A percentile compares a stretch with the other conserved stretches of the same genome.
These are phyloP conservation scores for Polygonum maritimum DNA, from an alignment of 148 eudicot species.

Conservation along the genomic window DNA sequence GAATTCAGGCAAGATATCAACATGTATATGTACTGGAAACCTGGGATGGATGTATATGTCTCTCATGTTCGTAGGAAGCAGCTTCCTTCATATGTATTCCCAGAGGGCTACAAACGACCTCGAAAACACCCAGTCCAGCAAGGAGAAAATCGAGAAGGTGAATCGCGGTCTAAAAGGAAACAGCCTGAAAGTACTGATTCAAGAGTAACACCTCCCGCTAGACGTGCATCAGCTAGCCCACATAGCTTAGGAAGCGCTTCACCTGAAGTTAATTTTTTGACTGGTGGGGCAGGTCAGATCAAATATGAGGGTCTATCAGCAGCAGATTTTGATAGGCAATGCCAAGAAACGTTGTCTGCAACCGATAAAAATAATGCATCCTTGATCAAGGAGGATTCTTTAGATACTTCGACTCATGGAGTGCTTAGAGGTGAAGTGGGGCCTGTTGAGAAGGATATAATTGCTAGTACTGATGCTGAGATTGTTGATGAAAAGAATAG, in stretches of 20 bases:
- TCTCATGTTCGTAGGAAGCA: constrained; percentile 38
- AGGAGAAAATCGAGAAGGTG: constrained; percentile 33
- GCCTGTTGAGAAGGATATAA: neutral
- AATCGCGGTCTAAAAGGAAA: constrained; percentile 39
- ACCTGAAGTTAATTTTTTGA: constrained; percentile 33
- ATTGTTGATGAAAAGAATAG: constrained; percentile 16
- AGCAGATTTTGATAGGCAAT: constrained; percentile 18
- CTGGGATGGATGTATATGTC: constrained; percentile 37
- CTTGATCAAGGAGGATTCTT: constrained; percentile 7
- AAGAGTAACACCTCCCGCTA: constrained; percentile 27
- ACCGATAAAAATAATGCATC: constrained; percentile 14
- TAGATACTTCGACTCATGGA: constrained; percentile 9
- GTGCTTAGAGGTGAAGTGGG: constrained; percentile 10
- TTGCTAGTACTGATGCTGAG: constrained; percentile 6
- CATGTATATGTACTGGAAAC: constrained; percentile 39
- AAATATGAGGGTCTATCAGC: constrained; percentile 18
- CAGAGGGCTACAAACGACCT: constrained; percentile 30
- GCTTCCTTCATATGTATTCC: constrained; percentile 41
- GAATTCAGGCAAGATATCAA: constrained; percentile 37
- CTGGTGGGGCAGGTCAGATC: constrained; percentile 28
- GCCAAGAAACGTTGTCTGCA: constrained; percentile 18
- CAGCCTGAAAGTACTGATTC: constrained; percentile 28
- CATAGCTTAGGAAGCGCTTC: constrained; percentile 33
- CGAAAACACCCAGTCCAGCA: constrained; percentile 32
- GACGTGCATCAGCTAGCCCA: constrained; percentile 54